Evolutionary conservation across 129 eudicot genomes (phyloP), one percentile per base, ranked within the genome.

Genomic region (Mikania micrantha): DNA sequence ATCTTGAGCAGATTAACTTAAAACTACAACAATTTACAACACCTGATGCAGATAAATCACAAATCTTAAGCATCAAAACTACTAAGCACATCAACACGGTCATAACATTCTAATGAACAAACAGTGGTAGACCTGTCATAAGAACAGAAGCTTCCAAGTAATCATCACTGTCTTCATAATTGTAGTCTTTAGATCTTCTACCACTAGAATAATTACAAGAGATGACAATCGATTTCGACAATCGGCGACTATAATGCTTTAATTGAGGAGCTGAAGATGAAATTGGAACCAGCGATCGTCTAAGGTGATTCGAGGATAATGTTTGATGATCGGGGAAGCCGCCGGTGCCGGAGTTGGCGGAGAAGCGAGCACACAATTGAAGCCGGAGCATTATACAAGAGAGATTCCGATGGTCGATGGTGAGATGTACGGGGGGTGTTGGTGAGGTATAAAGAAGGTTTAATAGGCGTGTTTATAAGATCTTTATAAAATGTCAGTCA

Each of bases 111-210:
- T 39, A 24, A 41, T 3, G 5, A 0, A 66, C 15, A 34, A 17
- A 59, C n/a, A 66, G 16, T 21, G 10, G 20, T 49, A 62, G 44
- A 87, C 90, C 95, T 79, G 88, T 64, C 42, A 87, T 42, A 60
- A 87, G 81, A 53, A 87, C 76, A 66, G 74, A 48, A 45, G 95
- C 95, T 80, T 84, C 84, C 25, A 84, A 60, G 69, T 70, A 88
- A 50, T 88, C 85, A 66, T 82, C 78, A 31, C 71, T 67, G 48
- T 64, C 71, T 10, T 76, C 50, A 58, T 77, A 41, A 3, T 41
- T 74, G 35, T 32, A 53, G 60, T 54, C 41, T 21, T 58, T 29
- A 21, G 84, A 85, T 70, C 78, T 68, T 28, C 73, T 32, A 66
- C 48, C 57, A 38, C 34, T 67, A 63, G 77, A 77, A 16, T 71